Conservation (phyloP, 148 eudicot genomes). For the Rhododendron williamsianum region DNA sequence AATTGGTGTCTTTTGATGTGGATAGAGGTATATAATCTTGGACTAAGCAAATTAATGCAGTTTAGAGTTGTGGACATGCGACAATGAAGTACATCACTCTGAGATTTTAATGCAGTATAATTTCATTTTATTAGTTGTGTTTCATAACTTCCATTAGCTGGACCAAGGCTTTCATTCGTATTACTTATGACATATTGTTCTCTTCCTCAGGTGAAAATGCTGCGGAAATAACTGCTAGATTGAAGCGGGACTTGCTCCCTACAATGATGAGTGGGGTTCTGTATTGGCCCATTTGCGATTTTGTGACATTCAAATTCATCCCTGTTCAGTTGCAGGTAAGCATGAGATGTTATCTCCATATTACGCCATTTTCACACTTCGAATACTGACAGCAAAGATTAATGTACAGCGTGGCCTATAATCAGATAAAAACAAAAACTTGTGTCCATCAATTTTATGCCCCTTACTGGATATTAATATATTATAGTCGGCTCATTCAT, state of each 20-base stretch:
- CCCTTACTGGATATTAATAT: background rate
- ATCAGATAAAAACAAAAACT: background rate
- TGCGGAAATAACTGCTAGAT: conserved; percentile 59
- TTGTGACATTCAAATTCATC: conserved; percentile 75
- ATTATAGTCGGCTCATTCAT: background rate
- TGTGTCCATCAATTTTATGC: background rate
- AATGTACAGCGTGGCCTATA: background rate
- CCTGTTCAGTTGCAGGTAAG: conserved; percentile 89
- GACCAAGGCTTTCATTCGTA: background rate
- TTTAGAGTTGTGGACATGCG: background rate
- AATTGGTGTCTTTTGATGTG: background rate
- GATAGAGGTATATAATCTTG: background rate
- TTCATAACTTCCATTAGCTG: background rate
- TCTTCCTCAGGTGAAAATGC: conserved; percentile 59
- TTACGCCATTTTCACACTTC: background rate
- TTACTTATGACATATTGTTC: background rate
- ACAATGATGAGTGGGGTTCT: conserved; percentile 69
- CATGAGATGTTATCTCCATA: background rate
- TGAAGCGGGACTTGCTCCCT: conserved; percentile 78
- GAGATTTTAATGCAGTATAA: background rate
- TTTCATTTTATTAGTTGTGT: background rate
- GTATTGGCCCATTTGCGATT: conserved; percentile 94
- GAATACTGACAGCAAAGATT: background rate
- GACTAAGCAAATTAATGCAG: background rate
- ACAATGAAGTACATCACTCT: background rate